Evolutionary conservation across 31 red algal species (phyloP), one percentile per base, ranked within the genome.

Genomic region (Endocladia muricata): DNA sequence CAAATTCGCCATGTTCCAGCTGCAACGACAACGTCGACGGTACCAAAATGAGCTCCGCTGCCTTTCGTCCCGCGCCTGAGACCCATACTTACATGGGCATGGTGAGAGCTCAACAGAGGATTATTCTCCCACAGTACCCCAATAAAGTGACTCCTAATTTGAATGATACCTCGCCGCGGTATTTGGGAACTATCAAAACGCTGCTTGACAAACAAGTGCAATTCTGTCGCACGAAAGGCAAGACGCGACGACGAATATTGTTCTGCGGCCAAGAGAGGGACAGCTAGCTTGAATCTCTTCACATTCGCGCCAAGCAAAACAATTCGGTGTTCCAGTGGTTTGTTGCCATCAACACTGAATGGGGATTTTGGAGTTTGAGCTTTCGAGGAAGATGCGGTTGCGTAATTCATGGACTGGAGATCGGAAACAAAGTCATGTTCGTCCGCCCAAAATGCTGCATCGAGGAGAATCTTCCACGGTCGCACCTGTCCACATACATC

Each of bases 391-490:
- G 86, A 38, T 69, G 78, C 51, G 6, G 77, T 26, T 30, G 55
- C 71, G 32, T 90, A 90, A 55, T 90, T 82, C 49, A 90, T 81
- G 9, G 68, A 44, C 62, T 90, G 86, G 22, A 90, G 44, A 52
- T 90, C 86, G 43, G 86, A 81, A 44, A 90, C 77, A 59, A 90
- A 77, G 33, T 90, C 86, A 52, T 90, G 77, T 43, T 90, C 86
- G 59, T 90, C 86, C 23, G 86, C 86, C 86, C 86, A 90, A 3
- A 80, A 68, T 15, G 86, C 86, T 25, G 86, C 86, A 61, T 90
- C 86, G 15, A 80, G 31, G 6, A 90, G 38, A 38, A 90, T 52
- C n/a, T 73, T 54, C 77, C 77, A 90, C 19, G 86, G 86, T 33
- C 78, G 65, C 33, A 90, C 32, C 41, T 90, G 78, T 70, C 86